These are phyloP conservation scores for Fusarium hostae DNA, from an alignment of 2,329 filamentous ascomycete genomes.

Conservation along the genomic window DNA sequence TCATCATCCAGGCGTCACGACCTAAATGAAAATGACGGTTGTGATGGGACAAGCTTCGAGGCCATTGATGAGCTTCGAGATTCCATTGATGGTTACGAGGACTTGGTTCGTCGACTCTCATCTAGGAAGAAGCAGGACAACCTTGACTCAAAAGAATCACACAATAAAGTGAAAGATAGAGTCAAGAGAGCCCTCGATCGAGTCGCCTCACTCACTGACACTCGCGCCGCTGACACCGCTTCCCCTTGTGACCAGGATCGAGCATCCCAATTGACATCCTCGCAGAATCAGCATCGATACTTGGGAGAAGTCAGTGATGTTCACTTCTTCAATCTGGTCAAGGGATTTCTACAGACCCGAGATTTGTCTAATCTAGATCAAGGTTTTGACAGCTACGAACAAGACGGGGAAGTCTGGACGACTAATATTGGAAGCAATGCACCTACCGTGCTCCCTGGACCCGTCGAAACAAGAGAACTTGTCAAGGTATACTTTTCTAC, in stretches of 20 bases:
- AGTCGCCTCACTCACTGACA: not conserved
- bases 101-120: not conserved
- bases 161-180: not conserved
- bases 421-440: not conserved
- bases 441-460: not conserved
- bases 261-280: not conserved
- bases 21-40: not conserved
- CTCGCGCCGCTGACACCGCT: not conserved
- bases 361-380: not conserved
- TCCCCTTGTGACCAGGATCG: not conserved
- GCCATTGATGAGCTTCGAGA: not conserved
- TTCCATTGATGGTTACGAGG: not conserved
- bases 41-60: not conserved
- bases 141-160: not conserved
- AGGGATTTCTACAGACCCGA: not conserved
- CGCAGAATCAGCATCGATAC: not conserved
- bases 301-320: not conserved
- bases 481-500: not conserved
- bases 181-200: not conserved
- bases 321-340: not conserved
- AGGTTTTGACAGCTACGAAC: not conserved
- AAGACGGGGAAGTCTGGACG: not conserved
- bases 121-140: not conserved
- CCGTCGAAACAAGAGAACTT: not conserved
- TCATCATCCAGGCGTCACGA: not conserved